Percentiles rank a stretch among this genome's conserved stretches.
Conservation (phyloP, 768 basidiomycete genomes). For the Hysterangium stoloniferum region DNA sequence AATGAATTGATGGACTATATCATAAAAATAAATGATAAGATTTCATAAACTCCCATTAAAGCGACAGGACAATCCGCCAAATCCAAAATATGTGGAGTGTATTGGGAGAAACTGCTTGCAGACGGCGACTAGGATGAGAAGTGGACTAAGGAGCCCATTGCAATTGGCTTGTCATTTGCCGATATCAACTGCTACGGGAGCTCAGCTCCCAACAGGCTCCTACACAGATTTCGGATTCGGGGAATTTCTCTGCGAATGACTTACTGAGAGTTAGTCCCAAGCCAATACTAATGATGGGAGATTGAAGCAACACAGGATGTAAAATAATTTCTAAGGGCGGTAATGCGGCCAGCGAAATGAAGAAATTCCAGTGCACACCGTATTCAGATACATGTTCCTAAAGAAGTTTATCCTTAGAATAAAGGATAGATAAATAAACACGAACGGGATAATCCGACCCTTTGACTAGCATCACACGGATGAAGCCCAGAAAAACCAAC, state of each 20-base stretch:
- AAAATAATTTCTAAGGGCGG: slow-evolving; percentile 65
- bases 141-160: too few relatives aligned
- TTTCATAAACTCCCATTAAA: too few relatives aligned
- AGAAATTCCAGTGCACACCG: slow-evolving; percentile 98
- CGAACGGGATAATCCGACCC: slow-evolving; percentile 88
- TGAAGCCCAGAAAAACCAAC: slow-evolving; percentile 61
- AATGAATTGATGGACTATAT: slow-evolving; percentile 60
- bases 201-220: too few relatives aligned
- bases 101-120: too few relatives aligned
- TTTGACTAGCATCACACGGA: slow-evolving; percentile 82
- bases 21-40: neutral
- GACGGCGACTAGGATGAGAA: too few relatives aligned
- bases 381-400: slow-evolving; percentile 96
- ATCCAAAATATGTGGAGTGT: too few relatives aligned
- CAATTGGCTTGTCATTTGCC: too few relatives aligned
- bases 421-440: slow-evolving; percentile 5
- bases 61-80: too few relatives aligned
- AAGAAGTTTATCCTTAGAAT: neutral
- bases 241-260: too few relatives aligned
- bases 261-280: slow-evolving; percentile 51
- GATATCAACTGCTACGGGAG: too few relatives aligned
- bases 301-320: slow-evolving; percentile 51
- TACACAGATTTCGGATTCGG: too few relatives aligned
- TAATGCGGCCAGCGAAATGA: slow-evolving; percentile 81
- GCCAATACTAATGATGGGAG: slow-evolving; percentile 58